Base-by-base conservation (phyloP, 768 basidiomycete species). In the Suillus subaureus region DNA sequence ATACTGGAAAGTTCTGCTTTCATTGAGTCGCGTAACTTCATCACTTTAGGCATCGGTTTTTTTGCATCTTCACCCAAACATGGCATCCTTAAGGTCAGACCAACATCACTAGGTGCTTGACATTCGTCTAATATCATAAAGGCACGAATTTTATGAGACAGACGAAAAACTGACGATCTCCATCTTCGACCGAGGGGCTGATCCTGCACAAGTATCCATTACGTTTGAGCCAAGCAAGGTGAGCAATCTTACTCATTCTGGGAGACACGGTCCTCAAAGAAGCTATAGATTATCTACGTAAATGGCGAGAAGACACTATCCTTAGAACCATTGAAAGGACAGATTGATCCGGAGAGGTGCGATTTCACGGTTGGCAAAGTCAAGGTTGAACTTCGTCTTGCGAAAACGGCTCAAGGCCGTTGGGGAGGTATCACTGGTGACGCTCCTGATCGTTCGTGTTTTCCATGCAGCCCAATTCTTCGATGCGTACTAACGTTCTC, bases 101-200 rank as follows among this genome's bases (percentile, higher is more conserved):
- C 18, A 37, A 21, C 37, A 45, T 6, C 3, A 23, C 39, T 40
- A 26, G 35, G 33, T 33, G n/a, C n/a, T 26, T 4, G 2, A 45
- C 16, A 11, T 21, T 63, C 62, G 13, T 69, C 57, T 51, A 11
- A 61, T 49, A 31, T 28, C 35, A 43, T 35, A 26, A 40, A 93
- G 92, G 76, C 88, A 94, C 79, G 92, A 93, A 75, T 95, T 91
- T 76, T 95, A 94, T 77, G 93, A 95, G 78, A 91, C 89, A 15
- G 93, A 94, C 70, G 91, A 94, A 66, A 82, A 73, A 67, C 74
- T 94, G 63, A 90, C 81, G 23, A 74, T 95, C 71, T 89, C 91
- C 63, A 81, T 95, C 72, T 94, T 94, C 72, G 89, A 95, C 78
- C 86, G 87, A 69, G 87, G 87, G 69, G 92, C 87, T 47, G 87